Evolutionary conservation across 345 rosid genomes (phyloP).

Genomic region (Linum lewisii): DNA sequence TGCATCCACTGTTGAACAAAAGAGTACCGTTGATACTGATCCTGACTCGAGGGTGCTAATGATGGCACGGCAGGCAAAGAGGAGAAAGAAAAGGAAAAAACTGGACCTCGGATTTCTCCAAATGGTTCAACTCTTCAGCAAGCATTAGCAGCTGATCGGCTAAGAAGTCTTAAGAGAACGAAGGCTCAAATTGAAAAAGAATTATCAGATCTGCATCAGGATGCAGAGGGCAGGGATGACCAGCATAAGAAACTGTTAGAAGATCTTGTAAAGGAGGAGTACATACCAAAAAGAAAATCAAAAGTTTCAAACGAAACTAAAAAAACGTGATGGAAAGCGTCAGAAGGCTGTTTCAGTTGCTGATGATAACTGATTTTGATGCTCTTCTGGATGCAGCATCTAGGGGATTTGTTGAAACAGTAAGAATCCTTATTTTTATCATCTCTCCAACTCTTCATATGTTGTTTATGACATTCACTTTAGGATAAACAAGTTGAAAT

Average conservation of each 20-base stretch:
- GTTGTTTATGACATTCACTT: constrained; percentile 9
- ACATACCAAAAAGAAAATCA: constrained; percentile 40
- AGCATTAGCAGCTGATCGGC: constrained; percentile 73
- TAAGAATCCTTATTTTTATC: constrained; percentile 21
- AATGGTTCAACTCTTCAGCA: constrained; percentile 57
- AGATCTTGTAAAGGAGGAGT: constrained; percentile 53
- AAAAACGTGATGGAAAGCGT: constrained; percentile 36
- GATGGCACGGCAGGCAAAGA: constrained; percentile 12
- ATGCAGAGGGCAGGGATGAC: constrained; percentile 19
- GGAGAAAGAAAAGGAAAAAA: constrained; percentile 23
- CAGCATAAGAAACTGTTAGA: constrained; percentile 32
- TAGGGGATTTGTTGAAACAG: constrained; percentile 84
- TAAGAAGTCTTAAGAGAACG: constrained; percentile 63
- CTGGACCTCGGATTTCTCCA: constrained; percentile 23
- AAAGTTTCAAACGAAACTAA: constrained; percentile 33
- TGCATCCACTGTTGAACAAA: constrained; percentile 57
- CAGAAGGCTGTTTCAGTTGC: constrained; percentile 48
- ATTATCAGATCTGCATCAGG: constrained; percentile 31
- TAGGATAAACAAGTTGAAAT: constrained; percentile 8
- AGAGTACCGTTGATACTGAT: constrained; percentile 16
- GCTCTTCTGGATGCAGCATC: constrained; percentile 76
- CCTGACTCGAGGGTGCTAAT: constrained; percentile 15
- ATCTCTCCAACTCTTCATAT: neutral
- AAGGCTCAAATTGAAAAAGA: constrained; percentile 57
- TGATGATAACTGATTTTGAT: constrained; percentile 86